Base-by-base conservation (phyloP, 768 basidiomycete genomes). In the Russula emetica region DNA sequence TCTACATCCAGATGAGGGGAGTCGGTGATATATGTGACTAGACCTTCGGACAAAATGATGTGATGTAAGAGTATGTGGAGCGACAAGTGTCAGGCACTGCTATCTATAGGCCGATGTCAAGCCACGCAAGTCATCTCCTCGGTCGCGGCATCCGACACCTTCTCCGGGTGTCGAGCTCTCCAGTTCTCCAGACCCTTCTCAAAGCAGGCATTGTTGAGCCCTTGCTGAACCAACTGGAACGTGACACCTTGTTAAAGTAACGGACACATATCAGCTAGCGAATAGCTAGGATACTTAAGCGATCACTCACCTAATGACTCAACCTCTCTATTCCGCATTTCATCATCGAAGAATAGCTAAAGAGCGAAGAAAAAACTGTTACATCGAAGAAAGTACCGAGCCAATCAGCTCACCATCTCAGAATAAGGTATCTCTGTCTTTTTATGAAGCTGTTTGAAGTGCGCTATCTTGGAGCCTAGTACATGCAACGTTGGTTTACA, bases 401-500 rank as follows among this genome's bases (percentile, higher is more conserved):
- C 0, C 1, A 16, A 45, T 7, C 3, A 26, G 58, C 78, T 24
- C 51, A 87, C 89, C 91, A 94, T 94, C 66, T 92, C 85, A 9
- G 82, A 80, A 70, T 90, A 93, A 0, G 89, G 83, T 55, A 94
- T 83, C 2, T 85, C 86, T 0, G 91, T 93, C 69, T 83, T 80
- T 54, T 82, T 76, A 71, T 92, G 87, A 26, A 65, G 59, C 26
- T 52, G 40, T 38, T 65, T 60, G 42, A 65, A 65, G 14, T 65
- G 64, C 0, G 81, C 80, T 20, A 92, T 76, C 76, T 95, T 94
- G 26, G 91, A 91, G 18, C 88, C 87, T 85, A 69, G 56, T n/a
- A 13, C 44, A 32, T 20, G 55, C 49, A 24, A n/a, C 7, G 51
- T 14, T 8, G 16, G 20, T 5, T 49, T 9, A 7, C 14, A 28